Conservation (phyloP, 2,329 filamentous ascomycete species). For the Dothidotthia symphoricarpi region DNA sequence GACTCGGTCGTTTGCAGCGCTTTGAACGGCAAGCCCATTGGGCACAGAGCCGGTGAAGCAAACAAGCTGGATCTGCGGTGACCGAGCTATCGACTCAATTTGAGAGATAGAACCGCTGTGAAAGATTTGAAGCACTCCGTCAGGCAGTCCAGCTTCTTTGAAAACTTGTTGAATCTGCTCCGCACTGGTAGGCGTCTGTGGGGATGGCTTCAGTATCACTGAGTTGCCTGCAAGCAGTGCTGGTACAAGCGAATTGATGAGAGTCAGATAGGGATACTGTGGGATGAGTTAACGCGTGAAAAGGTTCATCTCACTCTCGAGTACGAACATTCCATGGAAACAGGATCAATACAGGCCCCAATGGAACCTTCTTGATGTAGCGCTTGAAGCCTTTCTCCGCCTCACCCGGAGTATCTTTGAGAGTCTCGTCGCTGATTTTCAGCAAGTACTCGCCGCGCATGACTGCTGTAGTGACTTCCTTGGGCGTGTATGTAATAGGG, state of each 20-base stretch:
- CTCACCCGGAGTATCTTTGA: conserved; percentile 80
- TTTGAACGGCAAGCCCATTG: conserved; percentile 81
- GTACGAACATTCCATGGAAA: conserved; percentile 94
- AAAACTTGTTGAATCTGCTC: conserved; percentile 81
- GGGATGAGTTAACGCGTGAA: conserved; percentile 22
- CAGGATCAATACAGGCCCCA: conserved; percentile 83
- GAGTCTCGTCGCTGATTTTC: conserved; percentile 74
- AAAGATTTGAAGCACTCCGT: conserved; percentile 86
- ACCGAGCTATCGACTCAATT: conserved; percentile 75
- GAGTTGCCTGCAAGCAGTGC: conserved; percentile 88
- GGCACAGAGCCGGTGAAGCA: conserved; percentile 95
- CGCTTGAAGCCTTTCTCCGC: conserved; percentile 84
- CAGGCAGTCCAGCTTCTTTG: conserved; percentile 73
- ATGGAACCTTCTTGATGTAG: conserved; percentile 82
- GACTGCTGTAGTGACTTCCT: conserved; percentile 81
- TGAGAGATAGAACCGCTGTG: conserved; percentile 77
- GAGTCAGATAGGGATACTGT: conserved; percentile 90
- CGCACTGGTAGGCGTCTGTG: conserved; percentile 88
- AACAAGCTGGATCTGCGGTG: conserved; percentile 73
- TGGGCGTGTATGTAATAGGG: conserved; percentile 81
- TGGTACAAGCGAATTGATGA: conserved; percentile 88
- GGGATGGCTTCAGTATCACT: conserved; percentile 91
- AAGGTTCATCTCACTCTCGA: too few species aligned
- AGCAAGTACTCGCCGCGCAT: conserved; percentile 83
- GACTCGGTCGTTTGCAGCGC: conserved; percentile 77